phyloP scores from a whole-genome alignment of 257 asterid genomes.

The Scutellaria minor region DNA sequence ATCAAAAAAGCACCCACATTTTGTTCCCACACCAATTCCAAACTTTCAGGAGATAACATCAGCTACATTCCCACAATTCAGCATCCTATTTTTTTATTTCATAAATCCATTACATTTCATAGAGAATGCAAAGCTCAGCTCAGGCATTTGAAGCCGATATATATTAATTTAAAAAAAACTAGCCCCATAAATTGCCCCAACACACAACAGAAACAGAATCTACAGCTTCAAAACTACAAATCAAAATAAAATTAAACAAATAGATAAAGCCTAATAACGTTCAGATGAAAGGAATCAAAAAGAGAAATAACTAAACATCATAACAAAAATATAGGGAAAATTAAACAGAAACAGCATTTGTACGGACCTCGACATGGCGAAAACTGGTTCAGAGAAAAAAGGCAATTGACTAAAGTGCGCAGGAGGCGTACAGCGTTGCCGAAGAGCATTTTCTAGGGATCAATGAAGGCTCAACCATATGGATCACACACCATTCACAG shows the following conservation, averaged over 20 bases:
- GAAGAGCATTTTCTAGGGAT: constrained; percentile 48
- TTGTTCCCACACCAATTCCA: constrained; percentile 20
- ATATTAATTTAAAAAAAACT: constrained; percentile 13
- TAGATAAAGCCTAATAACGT: neutral
- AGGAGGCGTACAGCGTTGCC: constrained; percentile 37
- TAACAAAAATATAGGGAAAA: neutral
- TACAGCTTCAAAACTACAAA: neutral
- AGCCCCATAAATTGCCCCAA: neutral
- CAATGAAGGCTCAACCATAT: constrained; percentile 36
- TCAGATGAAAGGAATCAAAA: neutral
- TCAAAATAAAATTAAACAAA: neutral
- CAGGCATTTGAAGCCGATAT: constrained; percentile 5
- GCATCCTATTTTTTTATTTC: neutral
- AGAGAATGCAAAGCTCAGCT: neutral
- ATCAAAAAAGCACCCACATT: constrained; percentile 7
- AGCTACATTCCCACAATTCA: neutral
- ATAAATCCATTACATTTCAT: neutral
- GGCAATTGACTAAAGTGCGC: constrained; percentile 33
- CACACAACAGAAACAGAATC: neutral
- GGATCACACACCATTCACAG: constrained; percentile 36
- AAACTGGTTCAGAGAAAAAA: constrained; percentile 27
- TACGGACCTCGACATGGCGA: constrained; percentile 56
- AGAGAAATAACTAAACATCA: neutral
- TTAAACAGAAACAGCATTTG: neutral
- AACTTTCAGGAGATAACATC: neutral